Percentiles rank a stretch among this genome's conserved stretches.
phyloP scores from a whole-genome alignment of 345 rosid genomes.

The Nasturtium officinale region DNA sequence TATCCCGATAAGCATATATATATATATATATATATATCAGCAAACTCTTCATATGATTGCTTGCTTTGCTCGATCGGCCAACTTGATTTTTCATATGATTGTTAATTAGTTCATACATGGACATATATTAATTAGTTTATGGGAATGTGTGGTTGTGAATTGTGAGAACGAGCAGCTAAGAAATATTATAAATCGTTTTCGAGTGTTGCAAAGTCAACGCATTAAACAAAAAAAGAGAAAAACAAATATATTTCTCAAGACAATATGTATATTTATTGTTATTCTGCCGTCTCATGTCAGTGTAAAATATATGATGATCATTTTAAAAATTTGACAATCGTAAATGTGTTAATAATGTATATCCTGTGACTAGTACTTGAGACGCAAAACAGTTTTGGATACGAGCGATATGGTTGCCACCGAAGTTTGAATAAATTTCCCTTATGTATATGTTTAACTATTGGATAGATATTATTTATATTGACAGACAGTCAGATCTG shows the following conservation, averaged over 20 bases:
- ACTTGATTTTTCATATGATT: not conserved
- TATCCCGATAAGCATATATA: conserved; percentile 14
- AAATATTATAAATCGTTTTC: not conserved
- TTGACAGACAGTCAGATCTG: no score
- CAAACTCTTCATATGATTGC: not conserved
- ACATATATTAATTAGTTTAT: not conserved
- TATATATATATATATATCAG: no score
- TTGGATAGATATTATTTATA: no score
- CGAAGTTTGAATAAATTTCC: no score
- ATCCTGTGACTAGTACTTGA: no score
- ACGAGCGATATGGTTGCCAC: no score
- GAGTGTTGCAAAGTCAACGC: conserved; percentile 26
- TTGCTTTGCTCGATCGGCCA: conserved; percentile 3
- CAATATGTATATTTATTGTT: not conserved
- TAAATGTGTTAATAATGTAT: not conserved
- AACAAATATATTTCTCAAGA: not conserved
- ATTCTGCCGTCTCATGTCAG: conserved; percentile 14
- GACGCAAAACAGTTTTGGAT: no score
- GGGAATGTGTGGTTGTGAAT: conserved; percentile 12
- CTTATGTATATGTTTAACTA: no score
- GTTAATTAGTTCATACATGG: not conserved
- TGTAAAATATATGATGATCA: not conserved
- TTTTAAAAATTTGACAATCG: not conserved
- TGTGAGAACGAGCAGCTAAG: not conserved
- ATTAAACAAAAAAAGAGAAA: conserved; percentile 2